Base-by-base conservation (phyloP, 2,329 filamentous ascomycete genomes). In the Pyricularia sp. region DNA sequence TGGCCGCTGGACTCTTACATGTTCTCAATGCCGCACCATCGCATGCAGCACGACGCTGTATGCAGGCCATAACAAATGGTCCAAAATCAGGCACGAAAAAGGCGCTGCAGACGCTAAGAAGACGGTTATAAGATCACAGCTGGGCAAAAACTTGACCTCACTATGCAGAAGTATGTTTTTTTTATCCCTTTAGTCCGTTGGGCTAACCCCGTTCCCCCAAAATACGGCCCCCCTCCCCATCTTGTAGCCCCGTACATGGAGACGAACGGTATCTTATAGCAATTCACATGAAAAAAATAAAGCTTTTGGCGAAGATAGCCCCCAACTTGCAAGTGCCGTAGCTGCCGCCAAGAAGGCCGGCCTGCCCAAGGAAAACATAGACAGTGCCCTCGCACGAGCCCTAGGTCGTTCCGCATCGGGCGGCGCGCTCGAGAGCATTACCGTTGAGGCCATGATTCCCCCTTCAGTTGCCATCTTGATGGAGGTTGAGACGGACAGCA, bases 81-180 rank as follows among this genome's bases (percentile, higher is more conserved):
- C 93, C 69, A 97, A 95, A 76, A 98, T 97, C 80, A 92, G 90
- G 76, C 95, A 98, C 79, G 93, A 95, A 78, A 99, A 99, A 79
- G 93, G 90, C 67, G 92, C 90, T 71, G 91, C 90, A 69, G 95
- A 99, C 78, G 85, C 85, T 70, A 89, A 90, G 73, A 97, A 94
- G 79, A 92, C 88, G 79, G 85, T 85, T 63, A 84, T 90, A 73
- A 89, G 93, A 33, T 86, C 85, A 65, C 78, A 84, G 64, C 86
- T 96, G 73, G 59, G 85, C 90, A 26, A 89, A 92, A 73, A 87
- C 90, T 63, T 63, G 26, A 63, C 70, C 90, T 98, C 69, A 86
- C 89, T 66, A 85, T 90, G 71, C 1, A 93, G 91, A 81, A 82
- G 91, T 92, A 79, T 73, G 84, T 77, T 68, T 3, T 50, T 55